Evolutionary conservation across 129 eudicot genomes (phyloP).

Genomic region (Saussurea involucrata): DNA sequence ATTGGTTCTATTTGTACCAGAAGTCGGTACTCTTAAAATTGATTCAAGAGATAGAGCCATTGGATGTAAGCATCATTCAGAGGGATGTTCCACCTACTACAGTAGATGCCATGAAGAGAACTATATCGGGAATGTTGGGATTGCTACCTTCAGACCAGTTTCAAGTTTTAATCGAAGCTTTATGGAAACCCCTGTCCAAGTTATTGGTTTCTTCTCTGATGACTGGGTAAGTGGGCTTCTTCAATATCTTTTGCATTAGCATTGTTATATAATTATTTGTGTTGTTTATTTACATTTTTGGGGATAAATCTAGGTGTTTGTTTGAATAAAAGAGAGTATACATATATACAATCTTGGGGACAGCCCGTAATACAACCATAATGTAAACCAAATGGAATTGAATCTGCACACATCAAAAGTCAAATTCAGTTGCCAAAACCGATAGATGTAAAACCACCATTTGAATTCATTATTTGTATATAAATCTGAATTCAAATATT

Average conservation of each 20-base stretch:
- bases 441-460: neutral
- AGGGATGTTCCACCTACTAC: conserved; percentile 89
- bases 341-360: neutral
- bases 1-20: conserved; percentile 32
- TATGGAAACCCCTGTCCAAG: conserved; percentile 93
- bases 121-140: conserved; percentile 94
- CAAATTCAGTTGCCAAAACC: neutral
- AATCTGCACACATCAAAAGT: neutral
- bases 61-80: conserved; percentile 88
- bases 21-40: conserved; percentile 59
- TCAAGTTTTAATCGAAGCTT: conserved; percentile 82
- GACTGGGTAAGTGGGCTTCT: conserved; percentile 63
- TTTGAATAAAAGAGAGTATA: neutral
- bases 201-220: conserved; percentile 80
- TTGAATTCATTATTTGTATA: neutral
- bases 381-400: neutral
- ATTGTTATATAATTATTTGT: neutral
- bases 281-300: neutral
- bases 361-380: neutral
- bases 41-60: conserved; percentile 90
- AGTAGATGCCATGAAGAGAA: conserved; percentile 95
- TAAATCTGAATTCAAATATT: neutral
- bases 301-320: neutral
- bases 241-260: neutral
- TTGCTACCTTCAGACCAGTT: conserved; percentile 93